Percentiles rank a stretch among this genome's conserved stretches.
Conservation (phyloP, 371 early-diverging fungal genomes). For the Batkoa obscura region DNA sequence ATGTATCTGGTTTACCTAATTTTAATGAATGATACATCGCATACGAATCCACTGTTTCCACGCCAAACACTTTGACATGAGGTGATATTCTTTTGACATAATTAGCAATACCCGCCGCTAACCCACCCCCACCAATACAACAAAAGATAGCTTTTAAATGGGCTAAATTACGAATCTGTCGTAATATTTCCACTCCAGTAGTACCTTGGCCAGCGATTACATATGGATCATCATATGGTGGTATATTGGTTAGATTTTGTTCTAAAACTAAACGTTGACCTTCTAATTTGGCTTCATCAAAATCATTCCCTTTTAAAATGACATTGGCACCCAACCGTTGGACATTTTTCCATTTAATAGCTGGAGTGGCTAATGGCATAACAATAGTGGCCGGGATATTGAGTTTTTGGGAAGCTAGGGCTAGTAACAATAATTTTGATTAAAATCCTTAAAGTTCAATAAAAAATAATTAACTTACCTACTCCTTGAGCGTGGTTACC, state of each 20-base stretch:
- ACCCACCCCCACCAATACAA: constrained; percentile 92
- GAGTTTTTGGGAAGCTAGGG: constrained; percentile 74
- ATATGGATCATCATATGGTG: constrained; percentile 91
- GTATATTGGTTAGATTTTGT: constrained; percentile 70
- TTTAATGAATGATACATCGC: constrained; percentile 70
- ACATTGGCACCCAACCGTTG: constrained; percentile 79
- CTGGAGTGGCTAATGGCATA: constrained; percentile 68
- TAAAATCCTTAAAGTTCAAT: no score
- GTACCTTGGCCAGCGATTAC: constrained; percentile 98
- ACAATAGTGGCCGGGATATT: constrained; percentile 88
- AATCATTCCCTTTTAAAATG: constrained; percentile 70
- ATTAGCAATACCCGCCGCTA: constrained; percentile 74
- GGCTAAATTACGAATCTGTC: constrained; percentile 30
- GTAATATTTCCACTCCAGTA: constrained; percentile 77
- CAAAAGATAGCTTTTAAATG: constrained; percentile 28
- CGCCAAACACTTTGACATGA: constrained; percentile 67
- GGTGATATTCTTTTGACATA: constrained; percentile 81
- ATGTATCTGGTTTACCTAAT: constrained; percentile 29
- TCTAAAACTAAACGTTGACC: constrained; percentile 41
- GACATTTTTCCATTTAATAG: constrained; percentile 75
- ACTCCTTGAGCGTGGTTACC: constrained; percentile 92
- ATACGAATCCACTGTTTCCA: constrained; percentile 76
- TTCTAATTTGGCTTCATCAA: constrained; percentile 82
- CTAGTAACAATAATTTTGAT: no score
- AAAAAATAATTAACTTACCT: constrained; percentile 7